Conservation (phyloP, 352 stramenopile species). For the Phytophthora macrochlamydospora region DNA sequence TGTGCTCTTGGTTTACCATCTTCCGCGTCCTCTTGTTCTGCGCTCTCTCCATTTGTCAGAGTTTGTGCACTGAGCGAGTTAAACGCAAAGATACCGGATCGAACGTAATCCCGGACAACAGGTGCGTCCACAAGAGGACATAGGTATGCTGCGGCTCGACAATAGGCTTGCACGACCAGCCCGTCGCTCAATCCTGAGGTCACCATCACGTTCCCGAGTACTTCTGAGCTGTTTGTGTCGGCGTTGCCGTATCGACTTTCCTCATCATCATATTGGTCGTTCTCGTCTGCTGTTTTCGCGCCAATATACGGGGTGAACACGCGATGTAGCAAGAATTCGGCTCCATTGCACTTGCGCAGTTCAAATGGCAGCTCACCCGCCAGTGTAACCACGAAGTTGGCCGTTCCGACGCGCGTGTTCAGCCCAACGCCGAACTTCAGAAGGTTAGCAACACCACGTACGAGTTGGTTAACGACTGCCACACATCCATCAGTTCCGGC, state of each 20-base stretch:
- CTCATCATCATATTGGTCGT: conserved; percentile 75
- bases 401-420: conserved; percentile 79
- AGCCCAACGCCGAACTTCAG: conserved; percentile 81
- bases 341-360: conserved; percentile 66
- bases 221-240: conserved; percentile 9
- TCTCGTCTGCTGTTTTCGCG: conserved; percentile 62
- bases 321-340: conserved; percentile 55
- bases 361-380: conserved; percentile 73
- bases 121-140: conserved; percentile 56
- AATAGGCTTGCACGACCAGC: conserved; percentile 76
- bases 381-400: conserved; percentile 79
- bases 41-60: conserved; percentile 17
- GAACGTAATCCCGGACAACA: conserved; percentile 63
- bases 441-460: conserved; percentile 52
- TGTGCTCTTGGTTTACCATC: conserved; percentile 3
- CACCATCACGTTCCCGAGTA: conserved; percentile 11
- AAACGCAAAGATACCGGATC: conserved; percentile 69
- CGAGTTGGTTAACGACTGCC: conserved; percentile 56
- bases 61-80: conserved; percentile 21
- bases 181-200: conserved; percentile 53
- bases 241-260: conserved; percentile 53
- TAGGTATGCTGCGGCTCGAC: conserved; percentile 74
- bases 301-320: conserved; percentile 69
- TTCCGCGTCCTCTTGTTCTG: conserved; percentile 2
- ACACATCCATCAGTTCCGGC: conserved; percentile 42